Evolutionary conservation across 176 grass and related monocot species (phyloP).

Genomic region (Bromus sterilis): DNA sequence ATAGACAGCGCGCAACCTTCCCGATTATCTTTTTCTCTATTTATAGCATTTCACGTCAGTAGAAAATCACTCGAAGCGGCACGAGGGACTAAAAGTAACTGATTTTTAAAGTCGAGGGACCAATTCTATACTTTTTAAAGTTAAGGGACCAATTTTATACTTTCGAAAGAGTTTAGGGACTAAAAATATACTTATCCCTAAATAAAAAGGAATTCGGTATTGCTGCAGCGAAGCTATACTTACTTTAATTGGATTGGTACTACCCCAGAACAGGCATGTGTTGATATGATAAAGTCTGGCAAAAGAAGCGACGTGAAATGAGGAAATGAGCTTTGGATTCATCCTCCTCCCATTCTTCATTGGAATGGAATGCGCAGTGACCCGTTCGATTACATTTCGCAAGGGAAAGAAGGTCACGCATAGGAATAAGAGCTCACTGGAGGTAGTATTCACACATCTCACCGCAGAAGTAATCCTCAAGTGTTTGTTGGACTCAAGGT

Average conservation of each 20-base stretch:
- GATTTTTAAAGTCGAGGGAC: too few relatives aligned
- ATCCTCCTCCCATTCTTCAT: slow-evolving; percentile 53
- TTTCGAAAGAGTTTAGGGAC: too few relatives aligned
- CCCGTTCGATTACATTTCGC: slow-evolving; percentile 72
- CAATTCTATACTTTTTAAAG: too few relatives aligned
- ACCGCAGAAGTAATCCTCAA: slow-evolving; percentile 41
- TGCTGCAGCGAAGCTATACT: neutral
- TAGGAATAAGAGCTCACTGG: slow-evolving; percentile 75
- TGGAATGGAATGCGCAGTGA: slow-evolving; percentile 24
- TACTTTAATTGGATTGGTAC: neutral
- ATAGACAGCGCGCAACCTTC: too few relatives aligned
- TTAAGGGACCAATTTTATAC: too few relatives aligned
- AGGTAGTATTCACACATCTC: slow-evolving; percentile 55
- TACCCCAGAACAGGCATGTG: slow-evolving; percentile 38
- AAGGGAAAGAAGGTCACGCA: slow-evolving; percentile 45
- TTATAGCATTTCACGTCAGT: too few relatives aligned
- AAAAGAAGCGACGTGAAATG: slow-evolving; percentile 35
- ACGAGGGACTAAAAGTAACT: too few relatives aligned
- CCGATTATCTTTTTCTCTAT: too few relatives aligned
- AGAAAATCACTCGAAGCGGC: too few relatives aligned
- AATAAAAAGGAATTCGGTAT: neutral
- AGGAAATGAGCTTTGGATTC: slow-evolving; percentile 69
- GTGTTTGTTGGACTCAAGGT: slow-evolving; percentile 67
- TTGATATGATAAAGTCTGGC: slow-evolving; percentile 47
- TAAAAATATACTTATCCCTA: too few relatives aligned